Evolutionary conservation across 2,329 filamentous ascomycete genomes (phyloP), one percentile per base, ranked within the genome.

Genomic region (Orbilia oligospora): DNA sequence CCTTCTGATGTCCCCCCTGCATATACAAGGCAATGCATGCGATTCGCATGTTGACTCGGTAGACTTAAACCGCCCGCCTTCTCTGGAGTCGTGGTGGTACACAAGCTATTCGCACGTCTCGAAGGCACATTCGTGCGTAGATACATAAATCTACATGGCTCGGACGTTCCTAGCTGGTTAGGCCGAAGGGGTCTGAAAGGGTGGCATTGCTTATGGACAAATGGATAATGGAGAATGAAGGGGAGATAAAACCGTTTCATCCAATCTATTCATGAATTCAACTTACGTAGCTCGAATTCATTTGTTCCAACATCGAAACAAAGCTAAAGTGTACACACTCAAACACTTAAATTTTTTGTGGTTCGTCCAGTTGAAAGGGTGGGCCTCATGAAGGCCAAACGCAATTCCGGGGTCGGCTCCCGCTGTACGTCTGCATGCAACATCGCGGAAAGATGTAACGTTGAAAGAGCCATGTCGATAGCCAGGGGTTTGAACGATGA

Each of bases 391-490:
- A 58, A 22, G 55, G 5, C 33, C 16, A 2, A 56, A 36, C 18
- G 58, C 5, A 36, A 71, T 41, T 20, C 53, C 30, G 63, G 38
- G 61, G 61, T 58, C 56, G 56, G 36, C 69, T 58, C 24, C 58
- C 69, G 58, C 56, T 56, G 58, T 33, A 44, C 38, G 18, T 20
- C 9, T n/a, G 36, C 64, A 66, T 72, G 69, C 58, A 72, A 72
- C 69, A 24, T 72, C 9, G 64, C 71, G 71, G 71, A 33, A 68
- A 75, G 71, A 75, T 68, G 71, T 75, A 67, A 75, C 71, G 66
- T 66, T 38, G 48, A 30, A 58, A 20, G 46, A 16, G 46, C 33
- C 22, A 41, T 58, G 30, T 33, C 53, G 67, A 58, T 58, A 61
- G 33, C 48, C 55, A 33, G 44, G 53, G 41, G 44, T 46, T 6